Conservation (phyloP, 352 stramenopile genomes). For the Hyaloperonospora brassicae region DNA sequence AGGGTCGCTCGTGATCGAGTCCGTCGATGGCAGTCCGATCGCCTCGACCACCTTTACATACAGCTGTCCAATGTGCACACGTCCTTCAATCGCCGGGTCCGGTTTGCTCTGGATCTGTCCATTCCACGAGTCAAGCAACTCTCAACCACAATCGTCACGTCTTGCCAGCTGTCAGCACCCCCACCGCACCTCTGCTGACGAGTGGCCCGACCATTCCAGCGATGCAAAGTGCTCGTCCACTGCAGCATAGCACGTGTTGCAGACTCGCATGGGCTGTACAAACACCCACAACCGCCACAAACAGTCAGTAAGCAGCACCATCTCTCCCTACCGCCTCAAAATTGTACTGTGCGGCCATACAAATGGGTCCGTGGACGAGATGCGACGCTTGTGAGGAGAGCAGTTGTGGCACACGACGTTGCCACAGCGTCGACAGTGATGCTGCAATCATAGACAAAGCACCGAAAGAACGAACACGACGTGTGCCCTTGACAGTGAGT, state of each 20-base stretch:
- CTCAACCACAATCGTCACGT: no score
- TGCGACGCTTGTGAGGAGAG: slow-evolving; percentile 77
- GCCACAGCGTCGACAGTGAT: slow-evolving; percentile 77
- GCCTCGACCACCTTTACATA: slow-evolving; percentile 84
- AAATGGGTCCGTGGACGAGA: slow-evolving; percentile 73
- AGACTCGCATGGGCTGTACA: slow-evolving; percentile 74
- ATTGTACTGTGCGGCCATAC: slow-evolving; percentile 18
- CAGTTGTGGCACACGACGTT: slow-evolving; percentile 84
- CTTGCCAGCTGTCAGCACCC: neutral
- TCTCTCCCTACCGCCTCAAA: no score
- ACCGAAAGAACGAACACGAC: neutral
- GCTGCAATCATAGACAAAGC: slow-evolving; percentile 25
- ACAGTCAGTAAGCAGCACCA: no score
- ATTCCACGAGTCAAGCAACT: neutral
- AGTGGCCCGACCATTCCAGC: slow-evolving; percentile 76
- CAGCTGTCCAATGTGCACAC: slow-evolving; percentile 76
- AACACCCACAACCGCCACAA: no score
- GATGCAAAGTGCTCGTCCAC: slow-evolving; percentile 82
- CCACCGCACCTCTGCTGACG: slow-evolving; percentile 42
- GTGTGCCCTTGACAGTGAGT: neutral
- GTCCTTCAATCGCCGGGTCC: slow-evolving; percentile 72
- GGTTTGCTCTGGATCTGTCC: slow-evolving; percentile 52
- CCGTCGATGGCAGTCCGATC: slow-evolving; percentile 74
- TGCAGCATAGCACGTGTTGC: slow-evolving; percentile 76
- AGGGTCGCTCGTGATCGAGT: slow-evolving; percentile 83